Evolutionary conservation across 768 basidiomycete genomes (phyloP).

Genomic region (Tylopilus balloui): DNA sequence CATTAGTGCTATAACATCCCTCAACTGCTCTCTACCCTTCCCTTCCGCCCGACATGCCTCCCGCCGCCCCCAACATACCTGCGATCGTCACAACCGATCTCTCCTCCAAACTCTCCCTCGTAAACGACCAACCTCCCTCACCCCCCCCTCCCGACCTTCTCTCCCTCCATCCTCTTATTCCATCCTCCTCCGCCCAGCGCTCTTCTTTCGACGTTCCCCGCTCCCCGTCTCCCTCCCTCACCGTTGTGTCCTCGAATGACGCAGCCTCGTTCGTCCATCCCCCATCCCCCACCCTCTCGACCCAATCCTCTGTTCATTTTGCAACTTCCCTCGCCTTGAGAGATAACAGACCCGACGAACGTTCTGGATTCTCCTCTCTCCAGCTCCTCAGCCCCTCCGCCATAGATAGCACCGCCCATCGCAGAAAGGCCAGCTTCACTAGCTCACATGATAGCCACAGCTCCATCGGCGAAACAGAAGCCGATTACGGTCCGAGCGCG

Average conservation of each 20-base stretch:
- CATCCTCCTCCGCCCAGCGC: conserved; percentile 4
- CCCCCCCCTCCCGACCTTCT: conserved; percentile 15
- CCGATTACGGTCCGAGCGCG: conserved; percentile 36
- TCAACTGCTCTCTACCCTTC: background rate
- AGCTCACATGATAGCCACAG: conserved; percentile 39
- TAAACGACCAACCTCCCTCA: background rate
- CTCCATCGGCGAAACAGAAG: conserved; percentile 45
- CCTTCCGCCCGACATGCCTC: conserved; percentile 15
- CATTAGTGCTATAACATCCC: too few relatives aligned
- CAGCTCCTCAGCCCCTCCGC: conserved; percentile 43
- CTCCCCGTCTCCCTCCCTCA: conserved; percentile 30
- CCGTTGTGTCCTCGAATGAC: conserved; percentile 39
- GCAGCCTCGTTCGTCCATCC: conserved; percentile 42
- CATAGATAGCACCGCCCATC: conserved; percentile 36
- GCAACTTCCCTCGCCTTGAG: conserved; percentile 53
- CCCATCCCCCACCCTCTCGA: conserved; percentile 75
- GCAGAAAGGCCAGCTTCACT: conserved; percentile 50
- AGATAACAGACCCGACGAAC: conserved; percentile 62
- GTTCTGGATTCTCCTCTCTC: conserved; percentile 48
- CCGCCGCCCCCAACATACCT: conserved; percentile 23
- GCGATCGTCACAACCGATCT: conserved; percentile 36
- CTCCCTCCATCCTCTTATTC: conserved; percentile 15
- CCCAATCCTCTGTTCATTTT: conserved; percentile 58
- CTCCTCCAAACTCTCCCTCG: conserved; percentile 28
- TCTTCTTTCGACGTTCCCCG: conserved; percentile 30